Base-by-base conservation (phyloP, 1,284 basidiomycete genomes). In the Phlebopus sp. region DNA sequence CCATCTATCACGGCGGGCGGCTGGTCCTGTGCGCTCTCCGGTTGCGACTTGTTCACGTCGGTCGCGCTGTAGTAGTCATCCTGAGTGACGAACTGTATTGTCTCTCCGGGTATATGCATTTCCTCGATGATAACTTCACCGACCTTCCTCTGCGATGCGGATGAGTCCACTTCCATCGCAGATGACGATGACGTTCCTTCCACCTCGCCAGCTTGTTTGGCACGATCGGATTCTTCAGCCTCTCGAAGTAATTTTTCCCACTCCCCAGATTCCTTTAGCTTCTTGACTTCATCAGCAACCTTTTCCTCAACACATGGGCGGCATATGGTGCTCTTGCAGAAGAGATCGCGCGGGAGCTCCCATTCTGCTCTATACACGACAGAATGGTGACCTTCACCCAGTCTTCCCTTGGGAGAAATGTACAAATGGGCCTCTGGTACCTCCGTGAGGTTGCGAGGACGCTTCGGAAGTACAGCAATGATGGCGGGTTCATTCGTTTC, bases 351-450 rank as follows among this genome's bases (percentile, higher is more conserved):
- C 1, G 74, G 71, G 15, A 74, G 53, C 49, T 75, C 73, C 54
- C 66, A 63, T 49, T 73, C 72, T 13, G 64, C 69, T 35, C 58
- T 37, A 43, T 71, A 70, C 6, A 72, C 68, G 14, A 59, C 41
- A 0, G 72, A 74, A 49, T 74, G 73, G 50, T 70, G 56, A 0
- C 74, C 73, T 1, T 13, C 14, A 2, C 73, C 74, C 5, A 64
- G 51, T 17, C 18, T 37, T 18, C 63, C 47, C 3, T 40, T 30
- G 1, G 68, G 68, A 1, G 65, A 62, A 38, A 75, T 41, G 40
- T 73, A 75, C 0, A 75, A 54, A 52, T 75, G 73, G 2, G 70
- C 71, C 44, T 69, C 69, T 9, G 56, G 55, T 2, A 59, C 53
- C 40, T 56, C 42, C 10, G 44, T 48, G 2, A n/a, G 49, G 23